These are phyloP conservation scores for Pezicula rhizophila DNA, from an alignment of 2,329 filamentous ascomycete species.

Conservation along the genomic window DNA sequence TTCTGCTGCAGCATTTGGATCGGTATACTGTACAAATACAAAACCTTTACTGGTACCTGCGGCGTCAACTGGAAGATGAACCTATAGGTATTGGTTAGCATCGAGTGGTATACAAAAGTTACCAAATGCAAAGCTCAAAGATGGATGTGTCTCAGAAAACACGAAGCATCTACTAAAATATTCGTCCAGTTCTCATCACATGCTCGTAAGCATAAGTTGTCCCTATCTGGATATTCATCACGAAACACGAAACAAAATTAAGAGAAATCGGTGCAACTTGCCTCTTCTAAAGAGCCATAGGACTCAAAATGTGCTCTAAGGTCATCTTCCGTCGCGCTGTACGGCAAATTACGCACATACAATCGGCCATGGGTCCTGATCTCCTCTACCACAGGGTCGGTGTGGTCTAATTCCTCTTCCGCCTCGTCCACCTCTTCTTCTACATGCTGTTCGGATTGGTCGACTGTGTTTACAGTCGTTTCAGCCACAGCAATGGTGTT, in stretches of 20 bases:
- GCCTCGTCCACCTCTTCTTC: conserved; percentile 18
- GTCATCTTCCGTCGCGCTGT: conserved; percentile 71
- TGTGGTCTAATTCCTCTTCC: conserved; percentile 20
- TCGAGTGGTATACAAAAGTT: conserved; percentile 7
- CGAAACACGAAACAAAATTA: conserved; percentile 32
- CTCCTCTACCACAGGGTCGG: conserved; percentile 42
- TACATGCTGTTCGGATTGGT: conserved; percentile 10
- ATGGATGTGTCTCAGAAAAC: conserved; percentile 66
- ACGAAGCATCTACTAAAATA: conserved; percentile 99
- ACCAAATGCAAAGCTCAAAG: conserved; percentile 30
- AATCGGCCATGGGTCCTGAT: conserved; percentile 71
- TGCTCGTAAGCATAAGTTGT: conserved; percentile 91
- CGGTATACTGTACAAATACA: conserved; percentile 74
- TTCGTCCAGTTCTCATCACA: conserved; percentile 89
- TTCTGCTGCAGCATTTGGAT: conserved; percentile 65
- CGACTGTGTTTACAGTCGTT: conserved; percentile 6
- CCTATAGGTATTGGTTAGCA: conserved; percentile 52
- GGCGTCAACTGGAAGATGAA: conserved; percentile 75
- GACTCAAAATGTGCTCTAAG: conserved; percentile 64
- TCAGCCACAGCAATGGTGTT: conserved; percentile 14
- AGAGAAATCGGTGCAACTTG: conserved; percentile 9
- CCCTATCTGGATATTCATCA: conserved; percentile 99
- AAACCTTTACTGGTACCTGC: conserved; percentile 80
- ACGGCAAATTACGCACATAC: conserved; percentile 86
- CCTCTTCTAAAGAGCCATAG: conserved; percentile 58